Base-by-base conservation (phyloP, 176 grass and related monocot genomes). In the Oryza glumipatula region DNA sequence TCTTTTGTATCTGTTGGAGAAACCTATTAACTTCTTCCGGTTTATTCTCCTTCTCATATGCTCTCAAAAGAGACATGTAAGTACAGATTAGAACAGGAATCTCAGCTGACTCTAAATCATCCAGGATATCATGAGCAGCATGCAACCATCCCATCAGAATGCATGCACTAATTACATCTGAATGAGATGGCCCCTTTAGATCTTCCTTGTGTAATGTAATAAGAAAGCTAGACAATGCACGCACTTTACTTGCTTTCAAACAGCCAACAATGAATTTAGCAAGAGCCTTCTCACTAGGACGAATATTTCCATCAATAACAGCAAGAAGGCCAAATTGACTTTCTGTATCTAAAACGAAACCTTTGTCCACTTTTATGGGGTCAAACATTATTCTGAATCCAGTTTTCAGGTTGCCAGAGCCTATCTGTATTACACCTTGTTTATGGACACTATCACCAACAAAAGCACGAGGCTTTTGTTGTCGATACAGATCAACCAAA, bases 131-230 rank as follows among this genome's bases (percentile, higher is more conserved):
- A 73, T 98, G 91, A 79, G 96, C 80, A 46, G 70, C 77, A 92
- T 94, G 87, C 77, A 94, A 85, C 91, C 93, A 95, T 76, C 85
- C 85, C 83, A 95, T 87, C 74, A 88, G 89, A 90, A 95, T 90
- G 79, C 87, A 95, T 44, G 83, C 87, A 87, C 47, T 86, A 30
- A 94, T 85, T 61, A 89, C 85, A 78, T 89, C 87, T 30, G 35
- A 71, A 83, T 70, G 56, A 76, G 80, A 54, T 88, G 79, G 48
- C 73, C 74, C 36, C 19, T 79, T 71, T 68, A 80, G 73, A 74
- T 79, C 24, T 24, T 88, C 82, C 65, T 90, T 88, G 43, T 85
- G 43, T 48, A 90, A 80, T 60, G 74, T 60, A 88, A 94, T 84
- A n/a, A 93, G 85, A 80, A 94, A 87, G 15, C 16, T 86, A 70